These are phyloP conservation scores for Potentilla sterilis DNA, from an alignment of 306 rosid species.

Conservation along the genomic window DNA sequence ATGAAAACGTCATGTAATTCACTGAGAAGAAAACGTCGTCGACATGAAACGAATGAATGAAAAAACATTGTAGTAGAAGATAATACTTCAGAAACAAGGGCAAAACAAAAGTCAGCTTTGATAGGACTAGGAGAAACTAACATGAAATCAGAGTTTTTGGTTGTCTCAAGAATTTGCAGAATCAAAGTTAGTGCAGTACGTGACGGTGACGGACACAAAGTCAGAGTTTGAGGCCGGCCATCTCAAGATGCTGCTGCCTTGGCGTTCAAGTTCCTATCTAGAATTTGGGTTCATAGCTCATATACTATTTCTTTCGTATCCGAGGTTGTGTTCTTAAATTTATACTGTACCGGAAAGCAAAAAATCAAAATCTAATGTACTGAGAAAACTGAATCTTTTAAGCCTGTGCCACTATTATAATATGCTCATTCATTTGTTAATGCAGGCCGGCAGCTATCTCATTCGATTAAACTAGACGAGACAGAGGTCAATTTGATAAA, in stretches of 20 bases:
- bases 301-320: background rate
- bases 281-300: background rate
- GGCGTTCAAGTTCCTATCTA: constrained; percentile 1
- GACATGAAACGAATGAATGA: background rate
- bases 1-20: background rate
- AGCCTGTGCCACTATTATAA: background rate
- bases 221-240: constrained; percentile 6
- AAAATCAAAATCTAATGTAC: background rate
- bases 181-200: background rate
- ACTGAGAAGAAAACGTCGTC: background rate
- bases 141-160: background rate
- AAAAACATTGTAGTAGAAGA: background rate
- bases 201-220: constrained; percentile 17
- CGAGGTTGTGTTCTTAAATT: background rate
- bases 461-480: constrained; percentile 4
- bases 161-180: background rate
- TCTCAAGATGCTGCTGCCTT: constrained; percentile 20
- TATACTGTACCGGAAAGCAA: background rate
- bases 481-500: background rate
- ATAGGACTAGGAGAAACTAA: background rate
- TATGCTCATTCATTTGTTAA: background rate
- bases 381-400: background rate
- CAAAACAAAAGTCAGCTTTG: background rate
- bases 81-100: background rate
- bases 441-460: background rate